Base-by-base conservation (phyloP, 345 rosid genomes). In the Brassica rapa region DNA sequence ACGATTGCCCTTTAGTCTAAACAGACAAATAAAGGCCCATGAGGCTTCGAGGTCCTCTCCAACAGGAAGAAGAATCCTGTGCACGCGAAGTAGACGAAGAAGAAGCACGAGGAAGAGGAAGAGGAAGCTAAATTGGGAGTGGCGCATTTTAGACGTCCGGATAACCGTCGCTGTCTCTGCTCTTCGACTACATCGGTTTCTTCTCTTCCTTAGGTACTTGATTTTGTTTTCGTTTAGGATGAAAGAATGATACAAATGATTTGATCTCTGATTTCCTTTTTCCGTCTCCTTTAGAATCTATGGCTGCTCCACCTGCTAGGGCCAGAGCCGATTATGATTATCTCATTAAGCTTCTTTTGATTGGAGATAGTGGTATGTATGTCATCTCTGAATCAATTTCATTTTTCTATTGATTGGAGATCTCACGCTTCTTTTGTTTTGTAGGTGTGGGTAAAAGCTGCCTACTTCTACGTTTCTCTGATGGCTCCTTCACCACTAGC, bases 401-500 rank as follows among this genome's bases (percentile, higher is more conserved):
- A 32, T 19, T 51, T 51, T 62, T 70, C 21, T 37, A 0, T 74
- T 12, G 64, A 68, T 16, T 53, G 66, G 55, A 73, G 74, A 62
- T 67, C 70, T 73, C 14, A 23, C 16, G 24, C 2, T 78, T 16
- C 57, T 51, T 43, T 43, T 43, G 14, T 46, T 46, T 39, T 12
- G 57, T 25, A 90, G 96, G 96, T 84, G 96, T 89, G 35, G 96
- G 96, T 71, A 93, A 93, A 88, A 93, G 97, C 91, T 93, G 98
- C 71, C 93, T 93, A 23, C 97, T 93, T 63, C 82, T 93, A 88
- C 91, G 96, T 78, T 93, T 93, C 87, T 93, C 98, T 1, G 98
- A 93, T 84, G 98, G 97, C 63, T 91, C 98, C 51, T 93, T 93
- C 82, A 93, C 98, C 24, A 93, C 98, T 33, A 93, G 97, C 83